Evolutionary conservation across 441 rosid species (phyloP), one percentile per base, ranked within the genome.

Genomic region (Gossypium schwendimanii): DNA sequence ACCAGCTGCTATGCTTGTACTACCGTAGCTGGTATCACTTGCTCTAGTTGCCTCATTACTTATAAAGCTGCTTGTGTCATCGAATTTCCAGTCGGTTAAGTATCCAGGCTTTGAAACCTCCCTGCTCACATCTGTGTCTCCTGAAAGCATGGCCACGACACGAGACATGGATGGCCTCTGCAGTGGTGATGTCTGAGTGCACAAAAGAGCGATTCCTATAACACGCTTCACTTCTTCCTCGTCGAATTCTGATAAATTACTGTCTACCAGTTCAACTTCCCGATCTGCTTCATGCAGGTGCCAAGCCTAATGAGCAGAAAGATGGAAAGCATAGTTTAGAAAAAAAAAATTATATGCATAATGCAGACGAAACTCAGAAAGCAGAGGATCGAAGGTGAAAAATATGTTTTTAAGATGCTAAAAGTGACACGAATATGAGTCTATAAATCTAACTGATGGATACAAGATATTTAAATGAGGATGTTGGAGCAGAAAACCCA

Each of bases 151-250:
- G 1, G 88, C 89, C 41, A 89, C 84, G 23, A 87, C 92, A 18
- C 88, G 84, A 0, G 95, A 88, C 93, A 93, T 89, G 3, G 91
- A 53, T 45, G 95, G 97, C 21, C 97, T 69, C 2, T 63, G 57
- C 3, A 26, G 21, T 39, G 84, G 90, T 14, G 90, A 79, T 54
- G 93, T 77, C 69, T 88, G 97, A 54, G 98, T 86, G 81, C 96
- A 89, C 69, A 89, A 64, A 73, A 92, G 86, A 31, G 81, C 91
- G 3, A 86, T 87, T 3, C 85, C 81, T 24, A 85, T 83, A 20
- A 83, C 69, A 1, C 90, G 85, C 75, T 76, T 79, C 59, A 73
- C 83, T 74, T 87, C 88, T 68, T 87, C 83, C 77, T 83, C 77
- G 1, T 74, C 28, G 60, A 73, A 86, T 21, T 69, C 81, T 15